Evolutionary conservation across 1,284 basidiomycete genomes (phyloP), one percentile per base, ranked within the genome.

Genomic region (Papiliotrema fonsecae): DNA sequence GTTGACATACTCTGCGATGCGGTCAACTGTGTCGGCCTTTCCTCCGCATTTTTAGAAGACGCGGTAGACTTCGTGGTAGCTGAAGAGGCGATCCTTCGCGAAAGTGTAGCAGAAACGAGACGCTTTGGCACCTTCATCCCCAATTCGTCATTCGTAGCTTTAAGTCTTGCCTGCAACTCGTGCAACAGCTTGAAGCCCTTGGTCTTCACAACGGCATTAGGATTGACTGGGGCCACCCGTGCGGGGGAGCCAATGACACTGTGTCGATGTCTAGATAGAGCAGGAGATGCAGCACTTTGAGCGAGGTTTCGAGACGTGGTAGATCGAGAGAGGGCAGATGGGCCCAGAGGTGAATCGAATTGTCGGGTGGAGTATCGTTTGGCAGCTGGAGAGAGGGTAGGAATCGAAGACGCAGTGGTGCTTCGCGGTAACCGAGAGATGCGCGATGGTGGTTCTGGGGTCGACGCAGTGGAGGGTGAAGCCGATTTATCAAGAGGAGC

Each of bases 61-160:
- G 14, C 32, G 14, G 32, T 30, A 14, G 54, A 52, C n/a, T n/a
- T n/a, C n/a, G n/a, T n/a, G 6, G 19, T 32, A 0, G 46, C 26
- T 18, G 50, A 44, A 19, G 37, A 49, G 13, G 36, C 32, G 24
- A 39, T 5, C 19, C 45, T 47, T 18, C 77, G 72, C 46, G 74
- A 55, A 42, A 77, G 77, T n/a, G 78, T 78, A 37, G 67, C 69
- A 13, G 75, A 67, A 14, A 76, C 62, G 21, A 62, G 62, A 11
- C 65, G 56, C 35, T 60, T 64, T 0, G 58, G 58, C 11, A 62
- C 57, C 38, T 62, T 65, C 2, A 58, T 54, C 24, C 60, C 65
- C 5, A 72, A 52, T 45, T 65, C 62, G 47, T 67, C 63, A 46
- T 72, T 67, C 3, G 68, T 64, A 3, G 65, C 64, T 49, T 65